Evolutionary conservation across 2,329 filamentous ascomycete genomes (phyloP).

Genomic region (Aspergillus cejpii): DNA sequence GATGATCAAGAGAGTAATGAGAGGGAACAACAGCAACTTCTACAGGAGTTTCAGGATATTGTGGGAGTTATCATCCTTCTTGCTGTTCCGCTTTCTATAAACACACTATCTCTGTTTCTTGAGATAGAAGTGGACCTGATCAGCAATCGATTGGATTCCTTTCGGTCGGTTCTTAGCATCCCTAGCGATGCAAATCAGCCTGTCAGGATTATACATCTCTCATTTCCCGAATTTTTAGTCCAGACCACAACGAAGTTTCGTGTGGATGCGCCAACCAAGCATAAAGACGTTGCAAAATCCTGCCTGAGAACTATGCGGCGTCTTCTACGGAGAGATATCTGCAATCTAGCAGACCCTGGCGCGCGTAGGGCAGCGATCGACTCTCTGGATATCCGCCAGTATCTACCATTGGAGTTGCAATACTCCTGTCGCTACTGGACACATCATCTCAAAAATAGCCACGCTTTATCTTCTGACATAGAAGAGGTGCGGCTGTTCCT

Average conservation of each 20-base stretch:
- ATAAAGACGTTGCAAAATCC: conserved; percentile 21
- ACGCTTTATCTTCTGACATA: not conserved
- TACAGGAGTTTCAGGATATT: conserved; percentile 14
- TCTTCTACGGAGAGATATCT: conserved; percentile 13
- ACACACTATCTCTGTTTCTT: conserved; percentile 11
- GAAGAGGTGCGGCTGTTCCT: conserved; percentile 14
- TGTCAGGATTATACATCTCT: conserved; percentile 23
- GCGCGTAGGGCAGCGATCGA: conserved; percentile 6
- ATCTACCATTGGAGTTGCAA: conserved; percentile 3
- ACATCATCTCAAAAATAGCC: conserved; percentile 4
- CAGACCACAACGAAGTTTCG: conserved; percentile 20
- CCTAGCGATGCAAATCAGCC: conserved; percentile 11
- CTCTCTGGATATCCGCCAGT: conserved; percentile 5
- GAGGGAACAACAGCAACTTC: conserved; percentile 8
- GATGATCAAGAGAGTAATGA: conserved; percentile 4
- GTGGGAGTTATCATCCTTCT: conserved; percentile 20
- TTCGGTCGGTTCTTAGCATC: conserved; percentile 19
- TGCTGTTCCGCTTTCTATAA: conserved; percentile 16
- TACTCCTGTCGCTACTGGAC: conserved; percentile 6
- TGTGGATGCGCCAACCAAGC: conserved; percentile 27
- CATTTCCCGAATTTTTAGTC: conserved; percentile 28
- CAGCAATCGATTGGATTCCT: conserved; percentile 11
- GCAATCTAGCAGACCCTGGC: conserved; percentile 8
- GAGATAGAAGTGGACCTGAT: conserved; percentile 6
- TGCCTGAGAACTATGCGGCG: conserved; percentile 19